Percentiles rank a stretch among this genome's conserved stretches.
phyloP scores from a whole-genome alignment of 768 basidiomycete genomes.

The Boletus insuetus region DNA sequence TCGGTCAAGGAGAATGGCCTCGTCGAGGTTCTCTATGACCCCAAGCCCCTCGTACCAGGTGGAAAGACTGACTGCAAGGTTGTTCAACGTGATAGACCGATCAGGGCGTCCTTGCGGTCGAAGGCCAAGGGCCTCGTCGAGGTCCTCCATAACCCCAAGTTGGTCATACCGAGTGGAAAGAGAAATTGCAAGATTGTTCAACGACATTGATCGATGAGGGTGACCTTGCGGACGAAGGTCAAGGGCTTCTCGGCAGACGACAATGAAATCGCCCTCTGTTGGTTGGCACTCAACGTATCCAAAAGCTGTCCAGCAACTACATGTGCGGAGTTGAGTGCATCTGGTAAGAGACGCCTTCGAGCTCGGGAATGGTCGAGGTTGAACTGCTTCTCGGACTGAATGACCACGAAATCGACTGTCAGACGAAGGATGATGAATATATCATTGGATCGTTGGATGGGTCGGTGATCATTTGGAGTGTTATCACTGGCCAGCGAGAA shows the following conservation, averaged over 20 bases:
- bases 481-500: neutral
- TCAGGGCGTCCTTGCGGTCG: neutral
- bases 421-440: too few species aligned
- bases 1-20: neutral
- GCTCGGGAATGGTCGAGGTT: too few species aligned
- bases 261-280: too few species aligned
- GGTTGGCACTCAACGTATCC: too few species aligned
- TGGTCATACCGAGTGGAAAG: too few species aligned
- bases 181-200: neutral
- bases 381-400: too few species aligned
- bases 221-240: neutral
- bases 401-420: too few species aligned
- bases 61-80: neutral
- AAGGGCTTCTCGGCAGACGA: neutral
- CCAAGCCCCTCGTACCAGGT: neutral
- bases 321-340: too few species aligned
- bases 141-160: neutral
- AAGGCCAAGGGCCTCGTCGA: neutral
- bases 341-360: too few species aligned
- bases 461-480: slow-evolving; percentile 1
- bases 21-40: neutral
- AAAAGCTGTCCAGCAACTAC: too few species aligned
- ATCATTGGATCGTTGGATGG: neutral
- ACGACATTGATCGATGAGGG: neutral
- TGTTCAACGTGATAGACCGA: neutral